These are phyloP conservation scores for Melanopsichium pennsylvanicum DNA, from an alignment of 1,284 basidiomycete genomes.

Conservation along the genomic window DNA sequence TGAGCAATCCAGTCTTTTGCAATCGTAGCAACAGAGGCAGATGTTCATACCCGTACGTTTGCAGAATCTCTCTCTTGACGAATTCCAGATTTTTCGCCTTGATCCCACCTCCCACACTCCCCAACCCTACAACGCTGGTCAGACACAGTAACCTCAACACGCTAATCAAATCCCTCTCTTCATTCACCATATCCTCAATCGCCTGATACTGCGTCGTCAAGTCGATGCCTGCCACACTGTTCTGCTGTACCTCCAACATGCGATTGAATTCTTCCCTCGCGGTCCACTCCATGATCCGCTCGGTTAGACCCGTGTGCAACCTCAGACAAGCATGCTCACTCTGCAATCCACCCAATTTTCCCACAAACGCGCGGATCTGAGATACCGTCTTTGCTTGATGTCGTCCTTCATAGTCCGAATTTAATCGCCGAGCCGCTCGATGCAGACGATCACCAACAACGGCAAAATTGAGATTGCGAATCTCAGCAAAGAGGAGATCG, in stretches of 20 bases:
- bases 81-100: slow-evolving; percentile 86
- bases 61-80: slow-evolving; percentile 88
- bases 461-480: slow-evolving; percentile 92
- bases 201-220: slow-evolving; percentile 47
- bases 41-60: slow-evolving; percentile 92
- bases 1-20: slow-evolving; percentile 75
- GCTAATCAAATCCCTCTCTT: slow-evolving; percentile 44
- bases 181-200: slow-evolving; percentile 58
- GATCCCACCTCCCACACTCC: slow-evolving; percentile 74
- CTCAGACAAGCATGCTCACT: slow-evolving; percentile 86
- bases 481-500: slow-evolving; percentile 83
- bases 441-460: slow-evolving; percentile 86
- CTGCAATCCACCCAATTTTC: slow-evolving; percentile 88
- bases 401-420: slow-evolving; percentile 86
- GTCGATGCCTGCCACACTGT: slow-evolving; percentile 75
- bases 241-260: slow-evolving; percentile 94
- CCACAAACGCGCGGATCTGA: slow-evolving; percentile 93
- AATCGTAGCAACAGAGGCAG: slow-evolving; percentile 85
- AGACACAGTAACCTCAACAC: slow-evolving; percentile 81
- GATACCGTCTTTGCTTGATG: slow-evolving; percentile 87
- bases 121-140: slow-evolving; percentile 74
- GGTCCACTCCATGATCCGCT: slow-evolving; percentile 84
- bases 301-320: slow-evolving; percentile 91
- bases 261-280: slow-evolving; percentile 83
- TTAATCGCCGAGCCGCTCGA: slow-evolving; percentile 80